Conservation (phyloP, 805 yeast genomes). For the Monosporozyma servazzii region DNA sequence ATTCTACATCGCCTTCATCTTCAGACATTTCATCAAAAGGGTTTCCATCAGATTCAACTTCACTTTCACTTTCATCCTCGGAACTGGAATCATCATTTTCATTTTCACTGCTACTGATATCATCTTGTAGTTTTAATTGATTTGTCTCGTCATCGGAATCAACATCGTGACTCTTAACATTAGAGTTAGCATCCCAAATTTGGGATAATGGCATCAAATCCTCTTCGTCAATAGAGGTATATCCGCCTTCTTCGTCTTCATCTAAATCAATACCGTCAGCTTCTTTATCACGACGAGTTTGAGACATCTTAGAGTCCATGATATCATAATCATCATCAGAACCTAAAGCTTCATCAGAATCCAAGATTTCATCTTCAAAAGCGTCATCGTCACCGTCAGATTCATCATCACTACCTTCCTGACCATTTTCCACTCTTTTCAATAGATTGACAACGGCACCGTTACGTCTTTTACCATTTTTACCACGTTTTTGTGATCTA, state of each 20-base stretch:
- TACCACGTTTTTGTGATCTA: slow-evolving; percentile 13
- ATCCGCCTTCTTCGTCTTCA: slow-evolving; percentile 45
- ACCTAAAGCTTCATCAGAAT: slow-evolving; percentile 84
- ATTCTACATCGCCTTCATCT: slow-evolving; percentile 45
- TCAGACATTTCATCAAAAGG: slow-evolving; percentile 33
- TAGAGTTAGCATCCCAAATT: slow-evolving; percentile 78
- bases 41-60: slow-evolving; percentile 22
- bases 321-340: slow-evolving; percentile 66
- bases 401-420: slow-evolving; percentile 17
- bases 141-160: slow-evolving; percentile 13
- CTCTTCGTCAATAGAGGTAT: slow-evolving; percentile 65
- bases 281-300: slow-evolving; percentile 50
- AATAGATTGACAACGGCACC: slow-evolving; percentile 34
- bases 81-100: slow-evolving; percentile 8
- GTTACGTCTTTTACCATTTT: slow-evolving; percentile 19
- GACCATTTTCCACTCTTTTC: slow-evolving; percentile 13
- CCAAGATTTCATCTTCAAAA: slow-evolving; percentile 57
- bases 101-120: slow-evolving; percentile 12
- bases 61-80: slow-evolving; percentile 12
- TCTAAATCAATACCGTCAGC: slow-evolving; percentile 19
- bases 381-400: slow-evolving; percentile 25
- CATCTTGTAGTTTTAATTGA: slow-evolving; percentile 17
- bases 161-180: slow-evolving; percentile 18
- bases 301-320: slow-evolving; percentile 57
- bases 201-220: slow-evolving; percentile 73